Base-by-base conservation (phyloP, 495 filamentous ascomycete genomes). In the Xanthoparmelia taractica region DNA sequence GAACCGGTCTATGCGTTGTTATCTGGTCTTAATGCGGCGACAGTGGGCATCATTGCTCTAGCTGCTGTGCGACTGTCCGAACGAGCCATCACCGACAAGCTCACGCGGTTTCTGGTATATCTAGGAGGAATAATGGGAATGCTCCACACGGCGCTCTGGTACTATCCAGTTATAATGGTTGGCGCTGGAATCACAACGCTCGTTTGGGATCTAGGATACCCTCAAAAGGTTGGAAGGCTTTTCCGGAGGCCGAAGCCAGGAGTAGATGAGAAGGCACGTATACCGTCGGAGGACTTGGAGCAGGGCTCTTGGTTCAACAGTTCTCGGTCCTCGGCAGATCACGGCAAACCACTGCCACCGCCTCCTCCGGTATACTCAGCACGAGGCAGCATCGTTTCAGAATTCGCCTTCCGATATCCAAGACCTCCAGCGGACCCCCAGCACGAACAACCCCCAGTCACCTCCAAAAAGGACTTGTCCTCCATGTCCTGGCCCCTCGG, bases 141-240 rank as follows among this genome's bases (percentile, higher is more conserved):
- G 71, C 79, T 87, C 48, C 92, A 93, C 65, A 91, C 83, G 61
- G 84, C 88, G 0, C 74, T 92, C 0, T 95, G 88, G 90, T 95
- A 91, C 68, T 93, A 92, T 65, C 90, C 90, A 0, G 70, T 88
- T 1, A 68, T 95, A 12, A 87, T 93, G 80, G 60, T 85, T 15
- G 74, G 75, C 18, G 88, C 84, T 0, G 75, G 85, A 37, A 5
- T 80, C 18, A 73, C 75, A 1, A 85, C 86, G 0, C 70, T 85
- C 0, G 45, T 82, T 11, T 88, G 84, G 76, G 89, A 93, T 72
- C 31, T 50, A 1, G 29, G 65, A 34, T 69, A 60, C 29, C 43
- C 63, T 3, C 65, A 70, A 18, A 57, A 38, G 13, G 8, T 56
- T 17, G 37, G 8, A 27, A 25, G 10, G n/a, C 11, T 48, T 2